Evolutionary conservation across 352 stramenopile species (phyloP), one percentile per base, ranked within the genome.

Genomic region (Phytophthora constricta): DNA sequence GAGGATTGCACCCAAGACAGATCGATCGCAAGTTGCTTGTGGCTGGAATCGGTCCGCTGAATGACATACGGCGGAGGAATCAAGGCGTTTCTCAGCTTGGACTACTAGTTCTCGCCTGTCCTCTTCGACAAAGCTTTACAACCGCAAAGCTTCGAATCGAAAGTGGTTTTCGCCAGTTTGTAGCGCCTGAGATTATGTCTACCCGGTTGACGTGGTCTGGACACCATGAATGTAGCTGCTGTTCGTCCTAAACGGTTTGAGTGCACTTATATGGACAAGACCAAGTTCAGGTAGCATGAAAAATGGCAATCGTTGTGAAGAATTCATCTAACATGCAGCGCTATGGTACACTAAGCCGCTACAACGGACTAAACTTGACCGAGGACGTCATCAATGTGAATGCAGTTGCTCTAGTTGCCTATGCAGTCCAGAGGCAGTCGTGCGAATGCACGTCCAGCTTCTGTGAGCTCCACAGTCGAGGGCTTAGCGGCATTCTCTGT

Each of bases 401-500:
- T 50, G 45, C 33, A 4, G 31, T 37, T 37, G 31, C 1, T 37
- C 31, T 37, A 37, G 31, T 34, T 62, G 76, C 77, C 56, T 73
- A 81, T 37, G 31, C 31, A 37, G 45, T 80, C 77, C 22, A 82
- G 25, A 2, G 76, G 76, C 17, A 85, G 56, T 11, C 74, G 65
- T 47, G 76, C 73, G 50, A 74, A 85, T 19, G 70, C 77, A 3
- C 66, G 77, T 42, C 74, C 75, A 2, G 77, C 77, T 37, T 77
- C 61, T 20, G 77, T 83, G 23, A 86, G 61, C 26, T 70, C 37
- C 16, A 70, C 62, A 22, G 51, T 69, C 59, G 74, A 77, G 54
- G 58, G 62, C 43, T 60, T 78, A 26, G 69, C 31, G 31, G 74
- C 65, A 17, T 69, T 65, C 14, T 70, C 31, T 37, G 31, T 58